These are phyloP conservation scores for Trametes elegans DNA, from an alignment of 768 basidiomycete species.

Conservation along the genomic window DNA sequence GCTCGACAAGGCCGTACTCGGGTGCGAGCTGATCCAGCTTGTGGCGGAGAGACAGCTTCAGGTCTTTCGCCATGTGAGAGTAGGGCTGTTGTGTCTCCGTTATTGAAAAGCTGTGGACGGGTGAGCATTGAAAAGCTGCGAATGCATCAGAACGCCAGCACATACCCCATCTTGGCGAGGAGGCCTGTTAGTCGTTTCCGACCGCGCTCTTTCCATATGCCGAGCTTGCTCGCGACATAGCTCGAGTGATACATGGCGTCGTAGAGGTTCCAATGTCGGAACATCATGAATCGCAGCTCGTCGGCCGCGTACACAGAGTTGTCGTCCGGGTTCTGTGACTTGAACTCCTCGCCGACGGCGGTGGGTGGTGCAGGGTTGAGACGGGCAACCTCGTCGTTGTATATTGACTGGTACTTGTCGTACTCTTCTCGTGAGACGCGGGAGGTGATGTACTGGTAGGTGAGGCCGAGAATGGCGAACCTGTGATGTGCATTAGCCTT, in stretches of 20 bases:
- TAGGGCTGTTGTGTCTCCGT: slow-evolving; percentile 92
- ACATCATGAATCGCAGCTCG: slow-evolving; percentile 91
- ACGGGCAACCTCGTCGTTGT: slow-evolving; percentile 89
- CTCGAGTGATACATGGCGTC: slow-evolving; percentile 98
- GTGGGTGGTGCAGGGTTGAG: slow-evolving; percentile 66
- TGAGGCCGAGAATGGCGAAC: slow-evolving; percentile 91
- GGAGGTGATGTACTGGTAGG: slow-evolving; percentile 86
- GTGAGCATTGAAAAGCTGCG: neutral
- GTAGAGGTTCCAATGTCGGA: slow-evolving; percentile 97
- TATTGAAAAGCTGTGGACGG: slow-evolving; percentile 74
- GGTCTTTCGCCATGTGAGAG: slow-evolving; percentile 93
- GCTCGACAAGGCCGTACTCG: slow-evolving; percentile 91
- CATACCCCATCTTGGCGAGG: slow-evolving; percentile 97
- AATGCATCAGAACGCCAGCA: no score
- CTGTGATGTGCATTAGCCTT: slow-evolving; percentile 37
- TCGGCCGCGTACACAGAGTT: slow-evolving; percentile 76
- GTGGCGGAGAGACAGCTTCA: slow-evolving; percentile 75
- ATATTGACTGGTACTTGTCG: slow-evolving; percentile 76
- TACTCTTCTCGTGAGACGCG: slow-evolving; percentile 87
- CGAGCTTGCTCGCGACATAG: slow-evolving; percentile 92
- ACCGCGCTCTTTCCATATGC: slow-evolving; percentile 95
- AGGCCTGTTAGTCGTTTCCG: slow-evolving; percentile 86
- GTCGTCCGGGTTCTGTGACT: slow-evolving; percentile 78
- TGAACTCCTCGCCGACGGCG: slow-evolving; percentile 40
- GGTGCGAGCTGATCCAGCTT: slow-evolving; percentile 90